Base-by-base conservation (phyloP, 2,329 filamentous ascomycete genomes). In the Fusarium sp. region DNA sequence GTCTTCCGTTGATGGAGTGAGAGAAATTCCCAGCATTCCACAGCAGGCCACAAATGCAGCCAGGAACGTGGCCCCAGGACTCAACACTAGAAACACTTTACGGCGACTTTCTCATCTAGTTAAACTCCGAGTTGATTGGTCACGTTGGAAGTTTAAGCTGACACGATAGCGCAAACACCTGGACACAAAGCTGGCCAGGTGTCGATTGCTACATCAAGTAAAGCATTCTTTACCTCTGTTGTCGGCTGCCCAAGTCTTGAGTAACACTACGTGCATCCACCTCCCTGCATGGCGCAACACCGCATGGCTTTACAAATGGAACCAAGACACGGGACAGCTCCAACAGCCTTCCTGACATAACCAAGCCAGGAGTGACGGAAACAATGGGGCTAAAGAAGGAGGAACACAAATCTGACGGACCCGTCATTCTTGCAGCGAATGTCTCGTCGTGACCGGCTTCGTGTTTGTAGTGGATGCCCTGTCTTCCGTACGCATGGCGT, bases 11-110 rank as follows among this genome's bases (percentile, higher is more conserved):
- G 56, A 66, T 66, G 42, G 49, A 63, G 38, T 33, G 55, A 69
- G 54, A 63, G 70, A 75, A 78, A 75, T 78, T 57, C 42, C 41
- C 41, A 68, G 59, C 77, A 78, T 78, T 78, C 76, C 75, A 69
- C 57, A 49, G 62, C 45, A 55, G 68, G 63, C 63, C 68, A 63
- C 66, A 70, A 63, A 67, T 41, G 33, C 52, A 62, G 44, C 60
- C 69, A 77, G 69, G 69, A 75, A 74, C 68, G 62, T 69, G 73
- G 66, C 49, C 63, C 63, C 57, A 62, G 36, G 45, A 52, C 48
- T 44, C 42, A 55, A 60, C 41, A 35, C 51, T 49, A 59, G 36
- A 20, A 56, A 26, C 22, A 17, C 22, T 38, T 38, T 44, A 47
- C 45, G 54, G 61, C 55, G 42, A 33, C 52, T 47, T 68, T 64